Percentiles rank a stretch among this genome's conserved stretches.
These are phyloP conservation scores for Cadophora gregata DNA, from an alignment of 2,329 filamentous ascomycete species.

Conservation along the genomic window DNA sequence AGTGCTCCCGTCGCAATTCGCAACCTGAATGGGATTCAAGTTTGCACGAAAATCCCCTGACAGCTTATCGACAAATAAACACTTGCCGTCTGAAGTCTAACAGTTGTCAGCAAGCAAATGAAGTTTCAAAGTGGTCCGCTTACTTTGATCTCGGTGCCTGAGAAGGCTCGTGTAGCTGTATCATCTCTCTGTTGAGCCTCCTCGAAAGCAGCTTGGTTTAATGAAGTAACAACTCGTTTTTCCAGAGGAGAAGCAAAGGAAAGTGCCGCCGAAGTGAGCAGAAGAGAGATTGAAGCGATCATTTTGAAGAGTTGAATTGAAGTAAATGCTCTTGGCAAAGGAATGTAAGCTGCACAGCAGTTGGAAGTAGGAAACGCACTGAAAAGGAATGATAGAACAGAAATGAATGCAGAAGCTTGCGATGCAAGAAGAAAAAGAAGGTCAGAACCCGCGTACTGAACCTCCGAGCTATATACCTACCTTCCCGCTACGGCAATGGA, in stretches of 20 bases:
- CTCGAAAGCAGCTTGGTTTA: slow-evolving; percentile 49
- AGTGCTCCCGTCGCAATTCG: slow-evolving; percentile 49
- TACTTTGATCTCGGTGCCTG: slow-evolving; percentile 49
- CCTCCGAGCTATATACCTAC: not conserved
- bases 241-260: slow-evolving; percentile 39
- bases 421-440: slow-evolving; percentile 19
- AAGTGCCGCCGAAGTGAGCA: slow-evolving; percentile 33
- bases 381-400: slow-evolving; percentile 18
- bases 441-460: not conserved
- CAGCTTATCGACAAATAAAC: slow-evolving; percentile 50
- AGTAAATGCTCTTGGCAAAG: slow-evolving; percentile 27
- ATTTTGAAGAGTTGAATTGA: slow-evolving; percentile 27
- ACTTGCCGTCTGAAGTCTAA: slow-evolving; percentile 50
- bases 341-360: slow-evolving; percentile 40
- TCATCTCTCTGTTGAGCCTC: slow-evolving; percentile 51
- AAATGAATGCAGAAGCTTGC: slow-evolving; percentile 17
- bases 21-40: slow-evolving; percentile 51
- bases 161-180: slow-evolving; percentile 51
- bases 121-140: slow-evolving; percentile 24
- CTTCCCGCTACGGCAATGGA: slow-evolving; percentile 1
- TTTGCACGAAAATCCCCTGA: slow-evolving; percentile 55
- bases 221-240: slow-evolving; percentile 43
- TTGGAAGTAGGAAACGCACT: slow-evolving; percentile 2
- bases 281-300: slow-evolving; percentile 33
- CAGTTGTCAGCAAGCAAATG: slow-evolving; percentile 6